phyloP scores from a whole-genome alignment of 2,329 filamentous ascomycete genomes.

The Tolypocladium nubicola region DNA sequence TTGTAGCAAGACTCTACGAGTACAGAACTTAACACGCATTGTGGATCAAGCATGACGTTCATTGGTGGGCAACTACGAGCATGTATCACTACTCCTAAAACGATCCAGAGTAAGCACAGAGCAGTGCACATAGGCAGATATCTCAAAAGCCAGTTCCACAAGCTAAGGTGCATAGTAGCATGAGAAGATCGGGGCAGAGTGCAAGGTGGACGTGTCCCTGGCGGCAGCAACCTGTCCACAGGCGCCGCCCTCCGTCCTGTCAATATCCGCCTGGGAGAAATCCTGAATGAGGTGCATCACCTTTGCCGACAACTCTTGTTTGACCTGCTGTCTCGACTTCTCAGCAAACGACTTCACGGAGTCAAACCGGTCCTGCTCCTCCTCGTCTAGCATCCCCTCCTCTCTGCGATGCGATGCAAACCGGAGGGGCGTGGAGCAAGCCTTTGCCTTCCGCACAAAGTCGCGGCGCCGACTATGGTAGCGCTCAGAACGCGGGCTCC shows the following conservation, averaged over 20 bases:
- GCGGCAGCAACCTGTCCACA: too few species aligned
- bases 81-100: too few species aligned
- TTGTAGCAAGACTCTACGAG: too few species aligned
- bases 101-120: too few species aligned
- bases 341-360: constrained; percentile 7
- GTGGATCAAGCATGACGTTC: too few species aligned
- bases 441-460: constrained; percentile 29
- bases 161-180: not conserved
- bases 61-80: too few species aligned
- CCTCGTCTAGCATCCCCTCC: constrained; percentile 14
- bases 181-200: not conserved
- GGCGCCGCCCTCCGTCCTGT: not conserved
- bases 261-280: not conserved
- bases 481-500: constrained; percentile 22
- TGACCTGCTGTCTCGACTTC: constrained; percentile 1
- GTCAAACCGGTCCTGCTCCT: constrained; percentile 28
- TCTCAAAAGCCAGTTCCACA: too few species aligned
- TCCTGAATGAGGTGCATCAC: not conserved
- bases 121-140: too few species aligned
- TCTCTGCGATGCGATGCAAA: constrained; percentile 26
- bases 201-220: too few species aligned
- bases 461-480: constrained; percentile 26
- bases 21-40: too few species aligned
- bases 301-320: not conserved
- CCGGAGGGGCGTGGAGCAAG: constrained; percentile 23